A percentile compares a stretch with the other conserved stretches of the same genome.
Evolutionary conservation across 2,329 filamentous ascomycete genomes (phyloP).

Genomic region (Emergomyces orientalis): DNA sequence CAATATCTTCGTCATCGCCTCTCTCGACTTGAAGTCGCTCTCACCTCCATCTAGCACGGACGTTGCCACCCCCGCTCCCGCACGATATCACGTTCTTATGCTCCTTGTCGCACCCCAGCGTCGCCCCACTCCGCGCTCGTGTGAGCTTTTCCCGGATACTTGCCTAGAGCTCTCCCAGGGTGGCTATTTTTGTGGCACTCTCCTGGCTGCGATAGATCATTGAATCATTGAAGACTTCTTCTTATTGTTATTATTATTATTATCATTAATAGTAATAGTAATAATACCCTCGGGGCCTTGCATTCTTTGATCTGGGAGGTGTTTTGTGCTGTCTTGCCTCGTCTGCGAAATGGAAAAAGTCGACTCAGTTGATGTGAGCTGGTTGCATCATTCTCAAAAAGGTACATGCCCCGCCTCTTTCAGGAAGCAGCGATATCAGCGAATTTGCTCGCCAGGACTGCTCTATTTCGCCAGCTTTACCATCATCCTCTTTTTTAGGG

Average conservation of each 20-base stretch:
- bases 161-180: not conserved
- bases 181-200: not conserved
- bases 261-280: not conserved
- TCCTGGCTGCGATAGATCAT: not conserved
- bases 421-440: not conserved
- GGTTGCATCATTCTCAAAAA: slow-evolving; percentile 79
- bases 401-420: slow-evolving; percentile 44
- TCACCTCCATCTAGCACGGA: not conserved
- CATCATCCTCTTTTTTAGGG: not conserved
- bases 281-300: not conserved
- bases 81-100: not conserved
- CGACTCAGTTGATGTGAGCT: slow-evolving; percentile 77
- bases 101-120: not conserved
- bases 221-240: not conserved
- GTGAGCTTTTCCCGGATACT: not conserved
- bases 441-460: not conserved
- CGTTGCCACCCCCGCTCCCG: not conserved
- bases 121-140: slow-evolving; percentile 1
- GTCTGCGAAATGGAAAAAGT: slow-evolving; percentile 59
- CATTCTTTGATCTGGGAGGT: not conserved
- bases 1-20: not conserved
- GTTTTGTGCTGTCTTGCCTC: no score
- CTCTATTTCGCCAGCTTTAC: not conserved
- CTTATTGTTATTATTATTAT: not conserved
- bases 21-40: not conserved